Base-by-base conservation (phyloP, 306 rosid genomes). In the Cicer bijugum region DNA sequence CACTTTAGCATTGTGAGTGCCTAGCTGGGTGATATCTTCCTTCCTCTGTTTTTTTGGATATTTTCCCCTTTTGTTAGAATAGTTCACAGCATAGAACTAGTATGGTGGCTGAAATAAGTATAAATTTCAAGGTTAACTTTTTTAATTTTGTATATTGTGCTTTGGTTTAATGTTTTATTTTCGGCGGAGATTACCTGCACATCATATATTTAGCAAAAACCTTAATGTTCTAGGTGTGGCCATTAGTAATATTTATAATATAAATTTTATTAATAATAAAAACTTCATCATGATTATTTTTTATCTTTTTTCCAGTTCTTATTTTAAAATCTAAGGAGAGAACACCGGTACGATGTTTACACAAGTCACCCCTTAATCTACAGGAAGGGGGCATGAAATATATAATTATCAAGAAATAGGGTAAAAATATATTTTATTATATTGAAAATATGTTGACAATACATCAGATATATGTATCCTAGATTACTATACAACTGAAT, bases 41-140 rank as follows among this genome's bases (percentile, higher is more conserved):
- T 46, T 67, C 55, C 47, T 38, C 44, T 75, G 58, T 61, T 67
- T 28, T 37, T 28, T 42, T 53, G 20, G 28, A 40, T n/a, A 40
- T 63, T 75, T 72, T 9, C 6, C 20, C n/a, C 14, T 16, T 69
- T 19, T 56, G 35, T 48, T 65, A 47, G 20, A 57, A 57, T 82
- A 53, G 39, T 47, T 56, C 57, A 59, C 68, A 19, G 23, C 12
- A 44, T 40, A 75, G 60, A 70, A 69, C 47, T 28, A 63, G 39
- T 70, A 47, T 63, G 72, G 33, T 63, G 72, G 33, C 16, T 62
- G 64, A 62, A 67, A 70, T 40, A 37, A 28, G 38, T 46, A 45
- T 62, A 19, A 17, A 42, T n/a, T 55, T 69, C 67, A n/a, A 17
- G 39, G 61, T 75, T 69, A 20, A 71, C 53, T 23, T 69, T 37